These are phyloP conservation scores for Sporobolomyces roseus DNA, from an alignment of 768 basidiomycete genomes.

Conservation along the genomic window DNA sequence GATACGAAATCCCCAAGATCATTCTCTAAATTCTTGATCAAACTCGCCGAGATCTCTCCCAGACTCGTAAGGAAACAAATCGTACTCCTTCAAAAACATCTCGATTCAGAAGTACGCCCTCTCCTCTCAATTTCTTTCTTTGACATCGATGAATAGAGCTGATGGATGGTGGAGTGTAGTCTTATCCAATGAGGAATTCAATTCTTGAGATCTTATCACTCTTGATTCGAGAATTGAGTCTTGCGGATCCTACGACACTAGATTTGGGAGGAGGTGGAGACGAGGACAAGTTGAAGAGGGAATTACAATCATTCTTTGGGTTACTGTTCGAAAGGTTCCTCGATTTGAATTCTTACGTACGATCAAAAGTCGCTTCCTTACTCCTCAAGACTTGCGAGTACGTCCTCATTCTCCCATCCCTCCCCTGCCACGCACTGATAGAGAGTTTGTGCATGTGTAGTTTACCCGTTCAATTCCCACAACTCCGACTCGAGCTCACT, in stretches of 20 bases:
- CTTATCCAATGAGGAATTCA: slow-evolving; percentile 93
- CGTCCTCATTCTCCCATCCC: slow-evolving; percentile 40
- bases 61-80: slow-evolving; percentile 83
- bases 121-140: not conserved
- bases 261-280: slow-evolving; percentile 35
- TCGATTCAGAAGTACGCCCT: slow-evolving; percentile 76
- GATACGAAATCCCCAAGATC: slow-evolving; percentile 83
- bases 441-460: slow-evolving; percentile 45
- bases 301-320: slow-evolving; percentile 75
- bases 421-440: too few species aligned
- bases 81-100: slow-evolving; percentile 71
- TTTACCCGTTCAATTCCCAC: slow-evolving; percentile 73
- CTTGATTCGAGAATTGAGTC: slow-evolving; percentile 75
- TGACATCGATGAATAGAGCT: not conserved
- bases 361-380: slow-evolving; percentile 76
- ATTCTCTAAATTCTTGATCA: slow-evolving; percentile 77
- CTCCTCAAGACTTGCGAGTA: slow-evolving; percentile 71
- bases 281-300: slow-evolving; percentile 49
- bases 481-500: slow-evolving; percentile 72
- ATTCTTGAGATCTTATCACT: slow-evolving; percentile 83
- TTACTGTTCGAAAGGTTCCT: slow-evolving; percentile 80
- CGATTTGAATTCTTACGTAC: slow-evolving; percentile 84
- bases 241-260: slow-evolving; percentile 55
- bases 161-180: slow-evolving; percentile 52
- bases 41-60: slow-evolving; percentile 73